Evolutionary conservation across 371 early-diverging fungal species (phyloP), one percentile per base, ranked within the genome.

Genomic region (Lichtheimia corymbifera): DNA sequence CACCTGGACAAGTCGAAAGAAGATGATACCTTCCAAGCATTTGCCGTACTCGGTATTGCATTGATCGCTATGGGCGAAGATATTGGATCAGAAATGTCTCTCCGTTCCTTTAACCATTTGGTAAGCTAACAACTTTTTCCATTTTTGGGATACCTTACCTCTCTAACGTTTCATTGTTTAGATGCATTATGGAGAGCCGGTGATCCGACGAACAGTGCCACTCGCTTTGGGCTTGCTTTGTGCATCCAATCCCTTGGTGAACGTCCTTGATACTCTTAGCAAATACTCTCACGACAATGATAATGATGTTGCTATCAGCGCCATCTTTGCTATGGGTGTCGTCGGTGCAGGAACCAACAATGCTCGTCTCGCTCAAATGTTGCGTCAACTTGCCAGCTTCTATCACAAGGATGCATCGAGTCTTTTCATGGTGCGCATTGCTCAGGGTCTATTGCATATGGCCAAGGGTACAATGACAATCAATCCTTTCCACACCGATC

Each of bases 291-390:
- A 99, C 80, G 98, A 97, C 77, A 92, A 93, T 62, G 99, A 98
- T 72, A 73, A 82, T 28, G 93, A 96, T 41, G 97, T 98, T 18
- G 95, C 99, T 22, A 73, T 93, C 53, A 96, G 94, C 69, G 95
- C 99, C 24, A 93, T 99, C 50, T 93, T 99, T 78, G 97, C 98
- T 28, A 94, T 99, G 93, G 99, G 99, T 53, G 73, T 99, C 54
- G 94, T 99, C 17, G 99, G 99, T 41, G 99, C 98, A 3, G 99
- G 99, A 55, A 99, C 99, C n/a, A 99, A 99, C 83, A 99, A 99
- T 75, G 97, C 99, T 4, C 89, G 98, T 43, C 83, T 99, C 43
- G 96, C 96, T 30, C 96, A 98, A 77, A 96, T 99, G 89, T 77
- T 99, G 59, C 86, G 99, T 58, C 95, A 97, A 68, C 84, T 99